Percentiles rank a stretch among this genome's conserved stretches.
These are phyloP conservation scores for Pichia sporocuriosa DNA, from an alignment of 805 yeast genomes.

Conservation along the genomic window DNA sequence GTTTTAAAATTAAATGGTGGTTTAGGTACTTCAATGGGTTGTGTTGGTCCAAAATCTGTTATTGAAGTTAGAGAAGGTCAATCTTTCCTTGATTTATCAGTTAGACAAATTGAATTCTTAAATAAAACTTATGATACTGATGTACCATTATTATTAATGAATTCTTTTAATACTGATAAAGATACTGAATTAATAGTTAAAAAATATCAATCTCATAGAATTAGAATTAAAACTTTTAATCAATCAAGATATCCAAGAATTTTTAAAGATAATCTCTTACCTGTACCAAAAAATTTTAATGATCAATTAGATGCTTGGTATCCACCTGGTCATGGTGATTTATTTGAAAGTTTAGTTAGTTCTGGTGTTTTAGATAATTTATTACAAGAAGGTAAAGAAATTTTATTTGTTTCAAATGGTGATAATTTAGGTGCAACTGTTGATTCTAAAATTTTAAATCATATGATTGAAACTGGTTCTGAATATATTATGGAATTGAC, in stretches of 20 bases:
- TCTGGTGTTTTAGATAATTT: conserved; percentile 90
- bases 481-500: conserved; percentile 98
- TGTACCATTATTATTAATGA: conserved; percentile 95
- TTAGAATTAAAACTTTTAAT: conserved; percentile 90
- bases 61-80: conserved; percentile 99
- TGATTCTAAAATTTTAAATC: conserved; percentile 80
- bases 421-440: conserved; percentile 99
- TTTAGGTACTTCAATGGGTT: conserved; percentile 98
- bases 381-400: conserved; percentile 89
- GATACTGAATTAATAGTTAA: conserved; percentile 94
- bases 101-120: conserved; percentile 93
- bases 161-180: conserved; percentile 94
- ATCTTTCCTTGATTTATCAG: conserved; percentile 90
- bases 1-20: conserved; percentile 97
- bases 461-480: conserved; percentile 85
- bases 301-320: conserved; percentile 88
- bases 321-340: conserved; percentile 99
- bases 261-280: conserved; percentile 89
- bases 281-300: conserved; percentile 74
- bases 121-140: conserved; percentile 86
- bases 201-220: conserved; percentile 94
- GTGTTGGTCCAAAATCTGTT: conserved; percentile 97
- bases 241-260: conserved; percentile 98
- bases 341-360: conserved; percentile 81
- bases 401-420: conserved; percentile 93